These are phyloP conservation scores for Phialophora verrucosa DNA, from an alignment of 2,329 filamentous ascomycete genomes.

Conservation along the genomic window DNA sequence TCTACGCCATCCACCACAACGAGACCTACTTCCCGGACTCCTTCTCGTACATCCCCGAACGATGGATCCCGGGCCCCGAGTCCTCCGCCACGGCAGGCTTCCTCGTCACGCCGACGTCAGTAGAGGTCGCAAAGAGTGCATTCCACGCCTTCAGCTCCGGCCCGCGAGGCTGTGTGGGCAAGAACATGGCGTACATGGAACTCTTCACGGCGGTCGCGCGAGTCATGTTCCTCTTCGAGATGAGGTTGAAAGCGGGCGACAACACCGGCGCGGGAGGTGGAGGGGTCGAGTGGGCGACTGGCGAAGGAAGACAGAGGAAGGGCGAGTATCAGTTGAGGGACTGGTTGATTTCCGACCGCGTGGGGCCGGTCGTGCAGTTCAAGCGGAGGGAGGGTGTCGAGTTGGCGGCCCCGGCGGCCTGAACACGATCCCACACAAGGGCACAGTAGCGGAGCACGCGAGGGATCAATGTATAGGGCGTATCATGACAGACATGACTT, in stretches of 20 bases:
- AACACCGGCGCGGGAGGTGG: constrained; percentile 19
- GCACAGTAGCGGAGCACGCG: background rate
- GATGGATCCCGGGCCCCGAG: constrained; percentile 43
- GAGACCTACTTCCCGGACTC: constrained; percentile 44
- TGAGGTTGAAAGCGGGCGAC: constrained; percentile 24
- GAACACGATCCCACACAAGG: background rate
- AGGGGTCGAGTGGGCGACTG: background rate
- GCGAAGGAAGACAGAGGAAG: constrained; percentile 15
- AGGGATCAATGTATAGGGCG: background rate
- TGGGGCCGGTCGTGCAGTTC: constrained; percentile 27
- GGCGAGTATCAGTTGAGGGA: constrained; percentile 31
- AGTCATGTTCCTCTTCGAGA: constrained; percentile 30
- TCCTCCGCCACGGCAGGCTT: constrained; percentile 14
- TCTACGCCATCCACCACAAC: constrained; percentile 46
- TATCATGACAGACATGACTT: background rate
- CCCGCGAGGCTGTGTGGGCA: constrained; percentile 43
- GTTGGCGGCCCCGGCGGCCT: background rate
- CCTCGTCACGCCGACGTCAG: constrained; percentile 17
- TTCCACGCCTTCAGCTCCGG: constrained; percentile 46
- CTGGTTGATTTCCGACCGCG: constrained; percentile 22
- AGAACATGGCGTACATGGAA: constrained; percentile 42
- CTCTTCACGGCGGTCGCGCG: constrained; percentile 33
- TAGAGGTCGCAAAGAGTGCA: constrained; percentile 34
- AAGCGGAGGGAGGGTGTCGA: constrained; percentile 6
- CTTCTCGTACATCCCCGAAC: constrained; percentile 44